Conservation (phyloP, 148 eudicot species). For the Rhododendron henanense region DNA sequence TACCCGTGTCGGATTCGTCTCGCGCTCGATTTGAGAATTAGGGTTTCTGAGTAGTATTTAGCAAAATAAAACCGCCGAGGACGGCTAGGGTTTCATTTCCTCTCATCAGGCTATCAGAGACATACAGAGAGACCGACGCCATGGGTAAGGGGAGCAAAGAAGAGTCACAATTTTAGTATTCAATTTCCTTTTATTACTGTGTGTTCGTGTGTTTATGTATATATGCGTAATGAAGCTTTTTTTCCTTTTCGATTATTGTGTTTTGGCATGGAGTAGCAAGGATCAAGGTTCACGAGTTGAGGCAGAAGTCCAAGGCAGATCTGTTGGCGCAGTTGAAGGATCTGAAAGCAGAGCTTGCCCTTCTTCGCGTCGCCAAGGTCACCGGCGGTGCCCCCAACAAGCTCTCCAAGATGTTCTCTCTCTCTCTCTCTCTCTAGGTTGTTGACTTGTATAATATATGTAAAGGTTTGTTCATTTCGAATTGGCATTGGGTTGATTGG, state of each 20-base stretch:
- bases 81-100: neutral
- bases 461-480: neutral
- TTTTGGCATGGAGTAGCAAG: conserved; percentile 24
- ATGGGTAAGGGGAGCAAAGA: conserved; percentile 10
- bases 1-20: neutral
- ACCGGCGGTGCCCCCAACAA: conserved; percentile 81
- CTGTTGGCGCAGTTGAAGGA: conserved; percentile 49
- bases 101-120: neutral
- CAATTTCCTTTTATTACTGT: neutral
- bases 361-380: conserved; percentile 72
- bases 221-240: neutral
- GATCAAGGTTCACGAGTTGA: conserved; percentile 68
- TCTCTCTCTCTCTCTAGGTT: neutral
- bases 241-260: neutral
- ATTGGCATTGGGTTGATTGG: neutral
- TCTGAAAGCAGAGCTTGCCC: conserved; percentile 60
- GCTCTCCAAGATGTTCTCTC: conserved; percentile 59
- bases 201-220: neutral
- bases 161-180: neutral
- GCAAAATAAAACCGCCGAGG: neutral
- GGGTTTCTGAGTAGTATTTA: neutral
- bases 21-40: neutral
- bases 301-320: conserved; percentile 54
- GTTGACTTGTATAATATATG: neutral
- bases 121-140: neutral